phyloP scores from a whole-genome alignment of 2,329 filamentous ascomycete genomes.

The Colletotrichum sp. region DNA sequence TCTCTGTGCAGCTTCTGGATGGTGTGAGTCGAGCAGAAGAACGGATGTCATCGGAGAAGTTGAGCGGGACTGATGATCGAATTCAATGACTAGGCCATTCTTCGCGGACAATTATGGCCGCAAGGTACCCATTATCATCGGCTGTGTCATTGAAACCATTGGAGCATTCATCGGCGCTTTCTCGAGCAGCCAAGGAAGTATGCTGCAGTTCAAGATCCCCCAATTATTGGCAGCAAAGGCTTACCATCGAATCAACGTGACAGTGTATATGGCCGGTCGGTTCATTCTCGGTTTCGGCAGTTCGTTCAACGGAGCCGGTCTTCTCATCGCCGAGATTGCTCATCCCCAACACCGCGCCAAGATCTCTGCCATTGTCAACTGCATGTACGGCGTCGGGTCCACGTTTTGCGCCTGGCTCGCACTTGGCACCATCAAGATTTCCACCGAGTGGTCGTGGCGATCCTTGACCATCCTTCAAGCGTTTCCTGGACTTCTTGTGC shows the following conservation, averaged over 20 bases:
- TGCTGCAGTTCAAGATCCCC: constrained; percentile 20
- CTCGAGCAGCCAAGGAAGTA: constrained; percentile 45
- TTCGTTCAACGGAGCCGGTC: constrained; percentile 56
- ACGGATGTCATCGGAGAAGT: neutral
- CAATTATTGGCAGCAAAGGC: neutral
- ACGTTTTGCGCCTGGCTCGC: neutral
- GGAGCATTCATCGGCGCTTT: constrained; percentile 47
- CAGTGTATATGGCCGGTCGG: constrained; percentile 36
- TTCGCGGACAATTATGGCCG: constrained; percentile 48
- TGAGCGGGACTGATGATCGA: neutral
- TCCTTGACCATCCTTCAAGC: neutral
- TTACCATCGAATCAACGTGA: neutral
- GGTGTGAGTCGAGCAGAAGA: constrained; percentile 40
- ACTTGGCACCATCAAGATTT: neutral
- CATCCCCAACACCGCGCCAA: neutral
- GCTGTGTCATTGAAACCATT: constrained; percentile 49
- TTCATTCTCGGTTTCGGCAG: constrained; percentile 31
- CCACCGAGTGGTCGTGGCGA: neutral
- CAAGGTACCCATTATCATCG: constrained; percentile 44
- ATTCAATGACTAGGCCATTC: neutral
- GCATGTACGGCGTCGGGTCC: neutral
- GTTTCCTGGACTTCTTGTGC: neutral
- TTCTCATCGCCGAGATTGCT: neutral
- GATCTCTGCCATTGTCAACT: neutral
- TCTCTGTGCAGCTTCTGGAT: constrained; percentile 52